A percentile compares a stretch with the other conserved stretches of the same genome.
Conservation (phyloP, 2,329 filamentous ascomycete species). For the Colletotrichum phormii region DNA sequence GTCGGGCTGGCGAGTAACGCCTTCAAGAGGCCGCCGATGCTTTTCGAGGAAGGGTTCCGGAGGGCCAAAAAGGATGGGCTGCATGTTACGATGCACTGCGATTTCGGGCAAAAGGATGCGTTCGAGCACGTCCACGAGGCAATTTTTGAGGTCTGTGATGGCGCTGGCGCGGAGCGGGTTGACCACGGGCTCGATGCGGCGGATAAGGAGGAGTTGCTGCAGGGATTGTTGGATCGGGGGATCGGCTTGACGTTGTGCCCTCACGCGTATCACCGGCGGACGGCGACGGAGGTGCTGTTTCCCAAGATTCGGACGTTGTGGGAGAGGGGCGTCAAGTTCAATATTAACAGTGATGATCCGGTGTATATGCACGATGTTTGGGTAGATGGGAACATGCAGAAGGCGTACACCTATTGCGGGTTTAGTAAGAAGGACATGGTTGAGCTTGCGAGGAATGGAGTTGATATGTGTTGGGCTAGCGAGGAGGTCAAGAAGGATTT, state of each 20-base stretch:
- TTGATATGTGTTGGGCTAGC: constrained; percentile 60
- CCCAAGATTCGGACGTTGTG: constrained; percentile 69
- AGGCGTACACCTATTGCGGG: constrained; percentile 53
- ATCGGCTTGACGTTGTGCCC: constrained; percentile 79
- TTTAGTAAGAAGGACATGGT: constrained; percentile 57
- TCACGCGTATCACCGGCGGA: constrained; percentile 54
- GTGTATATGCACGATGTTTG: constrained; percentile 70
- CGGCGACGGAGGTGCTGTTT: constrained; percentile 55
- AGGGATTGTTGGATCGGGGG: constrained; percentile 65
- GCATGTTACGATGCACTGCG: constrained; percentile 61
- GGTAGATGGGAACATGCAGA: constrained; percentile 59
- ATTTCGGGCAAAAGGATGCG: constrained; percentile 61
- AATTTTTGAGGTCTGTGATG: constrained; percentile 45
- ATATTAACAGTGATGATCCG: constrained; percentile 80
- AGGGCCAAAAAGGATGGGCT: constrained; percentile 53
- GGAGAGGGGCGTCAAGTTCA: constrained; percentile 73
- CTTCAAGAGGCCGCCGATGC: constrained; percentile 54
- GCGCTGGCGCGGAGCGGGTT: constrained; percentile 69
- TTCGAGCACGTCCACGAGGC: constrained; percentile 55
- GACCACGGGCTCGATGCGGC: constrained; percentile 79
- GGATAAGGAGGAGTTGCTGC: constrained; percentile 70
- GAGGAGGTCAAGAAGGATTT: constrained; percentile 48
- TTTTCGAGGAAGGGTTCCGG: constrained; percentile 55
- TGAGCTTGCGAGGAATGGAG: constrained; percentile 51
- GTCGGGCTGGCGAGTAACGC: constrained; percentile 61